Conservation (phyloP, 768 basidiomycete genomes). For the Collybia sordida region DNA sequence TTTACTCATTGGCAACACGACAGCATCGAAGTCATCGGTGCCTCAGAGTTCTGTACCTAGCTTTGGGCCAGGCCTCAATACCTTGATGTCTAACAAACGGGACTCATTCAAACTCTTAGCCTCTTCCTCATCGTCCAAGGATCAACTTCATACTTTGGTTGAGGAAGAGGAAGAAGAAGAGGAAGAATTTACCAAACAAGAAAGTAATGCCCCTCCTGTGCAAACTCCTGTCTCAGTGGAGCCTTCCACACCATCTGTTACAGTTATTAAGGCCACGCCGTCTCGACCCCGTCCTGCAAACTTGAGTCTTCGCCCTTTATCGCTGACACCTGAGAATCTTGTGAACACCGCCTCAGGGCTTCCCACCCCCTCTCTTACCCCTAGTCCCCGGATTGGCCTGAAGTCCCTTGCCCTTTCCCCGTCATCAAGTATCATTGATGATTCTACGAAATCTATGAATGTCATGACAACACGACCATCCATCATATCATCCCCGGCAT, state of each 20-base stretch:
- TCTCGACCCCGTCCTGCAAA: slow-evolving; percentile 64
- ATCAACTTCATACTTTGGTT: slow-evolving; percentile 74
- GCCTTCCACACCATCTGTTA: slow-evolving; percentile 23
- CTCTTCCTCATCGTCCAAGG: slow-evolving; percentile 63
- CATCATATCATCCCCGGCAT: slow-evolving; percentile 23
- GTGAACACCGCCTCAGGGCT: slow-evolving; percentile 33
- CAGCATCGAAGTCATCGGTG: slow-evolving; percentile 64
- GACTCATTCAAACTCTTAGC: slow-evolving; percentile 79
- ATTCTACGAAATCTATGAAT: slow-evolving; percentile 18
- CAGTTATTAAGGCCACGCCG: slow-evolving; percentile 35
- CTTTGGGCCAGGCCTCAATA: slow-evolving; percentile 38
- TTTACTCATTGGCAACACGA: slow-evolving; percentile 7
- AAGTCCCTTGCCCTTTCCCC: slow-evolving; percentile 52
- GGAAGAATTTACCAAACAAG: slow-evolving; percentile 26
- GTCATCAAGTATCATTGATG: slow-evolving; percentile 23
- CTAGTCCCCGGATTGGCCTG: slow-evolving; percentile 48
- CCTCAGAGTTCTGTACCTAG: slow-evolving; percentile 45
- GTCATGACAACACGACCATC: slow-evolving; percentile 30
- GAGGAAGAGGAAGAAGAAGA: slow-evolving; percentile 90
- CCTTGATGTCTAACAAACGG: slow-evolving; percentile 59
- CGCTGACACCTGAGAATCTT: slow-evolving; percentile 59
- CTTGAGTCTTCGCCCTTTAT: slow-evolving; percentile 67
- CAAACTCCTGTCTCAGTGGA: slow-evolving; percentile 24
- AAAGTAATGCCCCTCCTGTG: slow-evolving; percentile 18
- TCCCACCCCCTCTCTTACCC: slow-evolving; percentile 56